Percentiles rank a stretch among this genome's conserved stretches.
These are phyloP conservation scores for Cladophialophora bantiana DNA, from an alignment of 2,329 filamentous ascomycete species.

Conservation along the genomic window DNA sequence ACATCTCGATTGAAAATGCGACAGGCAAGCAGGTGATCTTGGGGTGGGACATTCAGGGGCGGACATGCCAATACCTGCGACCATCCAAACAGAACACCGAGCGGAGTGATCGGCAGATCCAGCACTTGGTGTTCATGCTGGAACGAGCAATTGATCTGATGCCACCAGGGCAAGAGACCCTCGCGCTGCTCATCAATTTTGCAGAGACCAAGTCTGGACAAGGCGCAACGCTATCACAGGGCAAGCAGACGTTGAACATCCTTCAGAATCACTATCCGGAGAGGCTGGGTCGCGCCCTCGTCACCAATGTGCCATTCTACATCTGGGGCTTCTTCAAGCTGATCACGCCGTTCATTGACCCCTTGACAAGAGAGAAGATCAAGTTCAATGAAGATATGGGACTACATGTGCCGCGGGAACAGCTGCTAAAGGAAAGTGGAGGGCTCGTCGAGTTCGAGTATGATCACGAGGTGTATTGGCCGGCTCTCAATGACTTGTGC, in stretches of 20 bases:
- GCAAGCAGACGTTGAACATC: conserved; percentile 84
- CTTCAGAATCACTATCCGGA: conserved; percentile 97
- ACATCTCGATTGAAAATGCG: conserved; percentile 92
- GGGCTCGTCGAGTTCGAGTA: conserved; percentile 90
- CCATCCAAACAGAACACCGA: conserved; percentile 94
- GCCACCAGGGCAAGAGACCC: conserved; percentile 82
- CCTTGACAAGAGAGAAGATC: conserved; percentile 89
- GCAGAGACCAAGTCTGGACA: conserved; percentile 76
- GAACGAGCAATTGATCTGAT: conserved; percentile 89
- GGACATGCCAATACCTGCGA: conserved; percentile 90
- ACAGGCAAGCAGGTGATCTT: conserved; percentile 93
- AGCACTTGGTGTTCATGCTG: conserved; percentile 95
- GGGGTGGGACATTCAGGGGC: conserved; percentile 82
- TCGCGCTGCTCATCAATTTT: conserved; percentile 91
- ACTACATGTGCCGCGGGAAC: conserved; percentile 78
- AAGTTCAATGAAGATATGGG: conserved; percentile 95
- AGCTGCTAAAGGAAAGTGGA: conserved; percentile 80
- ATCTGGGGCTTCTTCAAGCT: conserved; percentile 95
- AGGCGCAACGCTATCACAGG: conserved; percentile 78
- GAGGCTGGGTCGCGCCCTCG: conserved; percentile 83
- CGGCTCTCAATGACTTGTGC: conserved; percentile 76
- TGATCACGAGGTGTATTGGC: conserved; percentile 89
- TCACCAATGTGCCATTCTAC: conserved; percentile 92
- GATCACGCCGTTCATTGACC: conserved; percentile 95
- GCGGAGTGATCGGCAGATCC: conserved; percentile 80